Percentiles rank a stretch among this genome's conserved stretches.
phyloP scores from a whole-genome alignment of 2,329 filamentous ascomycete species.

The Setomelanomma holmii region DNA sequence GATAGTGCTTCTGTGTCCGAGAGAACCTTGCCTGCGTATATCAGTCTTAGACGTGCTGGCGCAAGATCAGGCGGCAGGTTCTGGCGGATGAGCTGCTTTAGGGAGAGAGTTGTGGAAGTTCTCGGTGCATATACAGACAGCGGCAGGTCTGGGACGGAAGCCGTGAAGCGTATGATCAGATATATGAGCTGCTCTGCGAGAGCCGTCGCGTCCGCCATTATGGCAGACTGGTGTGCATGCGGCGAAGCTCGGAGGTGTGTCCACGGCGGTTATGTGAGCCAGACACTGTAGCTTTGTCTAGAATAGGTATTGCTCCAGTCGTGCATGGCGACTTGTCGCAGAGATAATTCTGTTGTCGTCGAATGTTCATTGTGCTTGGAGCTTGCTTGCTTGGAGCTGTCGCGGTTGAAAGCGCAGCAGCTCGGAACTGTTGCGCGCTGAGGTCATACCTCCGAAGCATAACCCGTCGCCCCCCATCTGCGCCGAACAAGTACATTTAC shows the following conservation, averaged over 20 bases:
- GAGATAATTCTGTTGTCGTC: constrained; percentile 3
- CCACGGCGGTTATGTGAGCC: no score
- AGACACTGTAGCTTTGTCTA: no score
- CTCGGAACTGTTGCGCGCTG: constrained; percentile 26
- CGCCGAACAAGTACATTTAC: not conserved
- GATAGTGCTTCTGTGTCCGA: constrained; percentile 74
- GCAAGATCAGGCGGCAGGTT: constrained; percentile 69
- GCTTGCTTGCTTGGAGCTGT: constrained; percentile 4
- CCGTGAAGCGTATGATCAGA: constrained; percentile 89
- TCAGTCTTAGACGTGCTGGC: constrained; percentile 80
- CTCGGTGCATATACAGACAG: constrained; percentile 75
- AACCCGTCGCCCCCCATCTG: constrained; percentile 1
- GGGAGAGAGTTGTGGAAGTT: constrained; percentile 74
- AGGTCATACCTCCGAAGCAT: constrained; percentile 25
- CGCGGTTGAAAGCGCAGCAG: constrained; percentile 1
- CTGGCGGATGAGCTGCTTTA: constrained; percentile 82
- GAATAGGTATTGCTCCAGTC: not conserved
- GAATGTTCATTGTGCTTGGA: no score
- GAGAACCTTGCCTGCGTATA: constrained; percentile 87
- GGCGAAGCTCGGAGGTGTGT: constrained; percentile 4
- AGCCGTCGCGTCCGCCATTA: constrained; percentile 34
- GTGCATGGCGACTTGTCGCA: constrained; percentile 6
- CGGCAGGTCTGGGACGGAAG: constrained; percentile 80
- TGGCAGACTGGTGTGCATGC: constrained; percentile 13
- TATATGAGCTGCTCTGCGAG: constrained; percentile 61